These are phyloP conservation scores for Marasmius sp. DNA, from an alignment of 1,284 basidiomycete genomes.

Conservation along the genomic window DNA sequence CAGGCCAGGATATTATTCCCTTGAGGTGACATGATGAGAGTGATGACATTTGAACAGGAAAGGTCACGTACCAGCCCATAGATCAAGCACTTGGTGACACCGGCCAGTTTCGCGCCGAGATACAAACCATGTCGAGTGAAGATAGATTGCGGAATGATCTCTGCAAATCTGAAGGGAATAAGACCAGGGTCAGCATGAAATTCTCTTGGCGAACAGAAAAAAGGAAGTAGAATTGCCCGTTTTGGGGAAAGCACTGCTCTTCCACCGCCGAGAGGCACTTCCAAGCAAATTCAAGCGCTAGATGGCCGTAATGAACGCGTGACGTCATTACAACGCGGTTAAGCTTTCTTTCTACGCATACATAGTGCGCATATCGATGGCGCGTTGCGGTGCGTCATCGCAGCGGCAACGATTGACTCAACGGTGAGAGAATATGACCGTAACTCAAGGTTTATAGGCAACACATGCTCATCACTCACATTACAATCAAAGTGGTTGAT, in stretches of 20 bases:
- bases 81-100: conserved; percentile 71
- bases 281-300: neutral
- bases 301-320: conserved; percentile 23
- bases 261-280: neutral
- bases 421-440: neutral
- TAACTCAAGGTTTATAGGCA: neutral
- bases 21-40: conserved; percentile 26
- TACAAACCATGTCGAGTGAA: conserved; percentile 92
- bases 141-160: conserved; percentile 89
- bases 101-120: conserved; percentile 89
- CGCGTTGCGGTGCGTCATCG: neutral
- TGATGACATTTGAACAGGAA: neutral
- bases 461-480: conserved; percentile 48
- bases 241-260: neutral
- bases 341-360: no score
- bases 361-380: neutral
- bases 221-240: neutral
- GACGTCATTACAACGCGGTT: conserved; percentile 29
- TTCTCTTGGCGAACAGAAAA: neutral
- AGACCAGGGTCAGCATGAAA: conserved; percentile 5
- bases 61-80: conserved; percentile 57
- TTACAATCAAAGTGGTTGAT: conserved; percentile 84
- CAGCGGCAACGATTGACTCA: neutral
- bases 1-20: conserved; percentile 82
- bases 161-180: conserved; percentile 61